Base-by-base conservation (phyloP, 208 protist genomes). In the Crithidia thermophila region DNA sequence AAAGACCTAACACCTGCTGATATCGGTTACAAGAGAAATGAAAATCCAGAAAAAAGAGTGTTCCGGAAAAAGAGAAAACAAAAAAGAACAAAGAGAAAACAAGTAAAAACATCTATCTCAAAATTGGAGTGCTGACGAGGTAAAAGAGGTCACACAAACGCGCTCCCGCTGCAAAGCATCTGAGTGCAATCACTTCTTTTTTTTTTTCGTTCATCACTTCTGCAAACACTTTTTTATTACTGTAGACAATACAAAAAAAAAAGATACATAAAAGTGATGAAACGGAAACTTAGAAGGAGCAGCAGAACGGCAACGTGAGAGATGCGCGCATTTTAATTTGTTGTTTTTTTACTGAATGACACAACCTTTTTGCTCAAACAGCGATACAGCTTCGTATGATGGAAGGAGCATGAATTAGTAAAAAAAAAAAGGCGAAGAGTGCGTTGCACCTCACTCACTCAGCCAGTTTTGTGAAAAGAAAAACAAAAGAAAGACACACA, bases 191-290 rank as follows among this genome's bases (percentile, higher is more conserved):
- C n/a, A n/a, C n/a, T n/a, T n/a, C n/a, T n/a, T n/a, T 23, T 53
- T 11, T 31, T 53, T 53, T 21, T 36, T 21, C 52, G 36, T 27
- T 23, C 25, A 11, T 31, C 18, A 21, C 47, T 10, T 53, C 10
- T 23, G 18, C 18, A 28, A 13, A 53, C 13, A 53, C 18, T 43
- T 28, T 49, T 43, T 5, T 33, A 67, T 16, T 0, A 20, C 28
- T 33, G 18, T 10, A 21, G 13, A 20, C 57, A 4, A 63, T n/a
- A 61, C 23, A 46, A 30, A 60, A 61, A 49, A 62, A 71, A 56
- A 63, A 43, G 51, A 65, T 21, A n/a, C n/a, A 56, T 53, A 42
- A 64, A 62, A 30, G 31, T 51, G 30, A 66, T 49, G 28, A 21
- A 23, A 52, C 18, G 27, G 25, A 18, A 34, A 51, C 30, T 31